Evolutionary conservation across 441 rosid genomes (phyloP), one percentile per base, ranked within the genome.

Genomic region (Jatropha podagrica): DNA sequence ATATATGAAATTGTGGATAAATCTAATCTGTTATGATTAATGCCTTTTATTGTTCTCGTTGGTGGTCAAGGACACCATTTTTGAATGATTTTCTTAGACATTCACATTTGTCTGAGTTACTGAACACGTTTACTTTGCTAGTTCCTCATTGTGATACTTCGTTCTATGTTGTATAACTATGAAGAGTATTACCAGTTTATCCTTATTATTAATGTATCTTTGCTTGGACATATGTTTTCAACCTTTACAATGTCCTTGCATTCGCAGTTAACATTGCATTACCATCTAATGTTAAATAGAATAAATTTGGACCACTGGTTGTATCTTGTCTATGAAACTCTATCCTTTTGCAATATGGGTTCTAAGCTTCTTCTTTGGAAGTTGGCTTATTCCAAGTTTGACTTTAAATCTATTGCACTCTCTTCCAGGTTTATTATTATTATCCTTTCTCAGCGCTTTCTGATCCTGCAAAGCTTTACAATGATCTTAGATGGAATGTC

Each of bases 401-500:
- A 69, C 41, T 56, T 77, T 61, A 63, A 46, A 48, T 74, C 44
- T 75, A 55, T 77, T 55, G 44, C 82, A 27, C 65, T 54, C 58
- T 68, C 51, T 80, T 90, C 73, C 90, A 89, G 99, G 92, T 97
- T 78, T 92, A 97, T 82, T 91, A 87, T 79, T 97, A 93, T 86
- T 84, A 87, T 78, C 98, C 99, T 59, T 97, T 96, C 85, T 95
- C 99, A 44, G 97, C 95, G 49, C 79, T 93, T 72, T 86, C 94
- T 72, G 98, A 95, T 91, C 86, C 97, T 46, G 94, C 97, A 74
- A 97, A 95, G 94, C 97, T 97, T 52, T 95, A 90, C 88, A 97
- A 93, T 83, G 99, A 97, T 87, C 97, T 93, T 37, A 92, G 94
- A 83, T 97, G 99, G 99, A 97, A 97, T 85, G 81, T 95, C 77